Percentiles rank a stretch among this genome's conserved stretches.
Evolutionary conservation across 352 stramenopile genomes (phyloP).

Genomic region (Phytophthora meadii): DNA sequence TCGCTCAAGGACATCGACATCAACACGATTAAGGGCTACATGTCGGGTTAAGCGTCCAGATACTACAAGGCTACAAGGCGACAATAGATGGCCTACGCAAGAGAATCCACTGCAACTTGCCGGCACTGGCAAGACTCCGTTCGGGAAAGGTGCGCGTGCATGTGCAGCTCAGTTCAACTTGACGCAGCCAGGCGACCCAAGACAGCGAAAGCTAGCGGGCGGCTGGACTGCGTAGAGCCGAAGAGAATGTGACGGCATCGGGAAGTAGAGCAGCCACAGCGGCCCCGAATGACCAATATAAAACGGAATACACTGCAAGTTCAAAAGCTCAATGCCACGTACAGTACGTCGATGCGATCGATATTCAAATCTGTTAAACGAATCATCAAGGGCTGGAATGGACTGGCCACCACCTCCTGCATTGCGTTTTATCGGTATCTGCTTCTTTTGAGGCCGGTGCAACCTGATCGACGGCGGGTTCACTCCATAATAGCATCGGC

Average conservation of each 20-base stretch:
- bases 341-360: background rate
- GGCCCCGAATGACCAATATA: conserved; percentile 41
- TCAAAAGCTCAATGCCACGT: conserved; percentile 12
- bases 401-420: conserved; percentile 13
- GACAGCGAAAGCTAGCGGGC: conserved; percentile 16
- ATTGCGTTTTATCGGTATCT: conserved; percentile 28
- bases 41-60: conserved; percentile 35
- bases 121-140: conserved; percentile 13
- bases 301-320: conserved; percentile 24
- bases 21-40: conserved; percentile 52
- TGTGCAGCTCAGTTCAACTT: conserved; percentile 38
- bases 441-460: conserved; percentile 20
- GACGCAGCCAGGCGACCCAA: conserved; percentile 30
- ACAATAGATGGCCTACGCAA: conserved; percentile 28
- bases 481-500: conserved; percentile 29
- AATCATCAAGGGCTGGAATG: conserved; percentile 15
- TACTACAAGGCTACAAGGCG: conserved; percentile 25
- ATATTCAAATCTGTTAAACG: conserved; percentile 26
- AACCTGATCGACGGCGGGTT: conserved; percentile 9
- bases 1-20: conserved; percentile 86
- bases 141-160: conserved; percentile 22
- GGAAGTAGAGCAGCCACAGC: conserved; percentile 33
- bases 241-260: conserved; percentile 27
- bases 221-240: conserved; percentile 26
- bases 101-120: conserved; percentile 22